phyloP scores from a whole-genome alignment of 441 rosid genomes.

The Erodium moschatum region DNA sequence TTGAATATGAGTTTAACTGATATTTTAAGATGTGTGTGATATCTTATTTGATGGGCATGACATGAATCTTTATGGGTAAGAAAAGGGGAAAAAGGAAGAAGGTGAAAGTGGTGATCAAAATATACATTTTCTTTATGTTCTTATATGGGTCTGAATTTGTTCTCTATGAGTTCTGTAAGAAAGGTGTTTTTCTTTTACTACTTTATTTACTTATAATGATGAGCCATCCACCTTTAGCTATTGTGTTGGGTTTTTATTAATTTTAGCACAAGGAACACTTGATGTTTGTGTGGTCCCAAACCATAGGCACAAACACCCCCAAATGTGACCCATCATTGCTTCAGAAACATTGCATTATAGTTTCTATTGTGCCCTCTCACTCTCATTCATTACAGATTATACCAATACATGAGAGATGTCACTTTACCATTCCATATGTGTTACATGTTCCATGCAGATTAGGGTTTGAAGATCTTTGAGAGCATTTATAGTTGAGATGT shows the following conservation, averaged over 20 bases:
- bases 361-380: background rate
- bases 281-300: slow-evolving; percentile 8
- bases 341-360: slow-evolving; percentile 3
- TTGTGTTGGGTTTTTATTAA: background rate
- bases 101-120: slow-evolving; percentile 3
- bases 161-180: slow-evolving; percentile 6
- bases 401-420: background rate
- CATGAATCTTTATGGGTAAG: background rate
- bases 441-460: background rate
- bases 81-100: background rate
- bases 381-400: background rate
- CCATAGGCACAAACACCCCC: background rate
- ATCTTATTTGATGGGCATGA: background rate
- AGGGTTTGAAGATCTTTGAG: background rate
- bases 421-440: background rate
- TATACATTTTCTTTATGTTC: background rate
- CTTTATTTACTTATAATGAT: background rate
- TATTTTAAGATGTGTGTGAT: background rate
- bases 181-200: slow-evolving; percentile 8
- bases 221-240: background rate
- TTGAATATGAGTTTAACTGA: too few species aligned
- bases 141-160: slow-evolving; percentile 4
- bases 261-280: background rate
- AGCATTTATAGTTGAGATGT: too few species aligned
- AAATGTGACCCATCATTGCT: slow-evolving; percentile 6